phyloP scores from a whole-genome alignment of 129 eudicot species.

The Helianthus tuberosus region DNA sequence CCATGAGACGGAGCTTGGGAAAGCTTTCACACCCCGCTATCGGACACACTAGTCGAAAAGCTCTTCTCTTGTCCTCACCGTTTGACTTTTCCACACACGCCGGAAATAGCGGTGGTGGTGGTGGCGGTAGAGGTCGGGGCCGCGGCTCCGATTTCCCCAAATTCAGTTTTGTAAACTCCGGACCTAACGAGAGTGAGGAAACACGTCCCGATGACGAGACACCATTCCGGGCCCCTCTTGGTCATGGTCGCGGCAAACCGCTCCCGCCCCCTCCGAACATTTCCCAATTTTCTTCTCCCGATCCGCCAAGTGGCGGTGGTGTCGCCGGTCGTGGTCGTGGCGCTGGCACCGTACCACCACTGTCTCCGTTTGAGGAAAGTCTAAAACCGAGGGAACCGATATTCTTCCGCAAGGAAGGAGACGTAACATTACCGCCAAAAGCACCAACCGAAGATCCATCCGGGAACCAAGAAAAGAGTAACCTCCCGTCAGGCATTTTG shows the following conservation, averaged over 20 bases:
- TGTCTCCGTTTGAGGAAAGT: constrained; percentile 24
- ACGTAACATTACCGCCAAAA: constrained; percentile 10
- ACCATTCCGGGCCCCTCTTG: constrained; percentile 33
- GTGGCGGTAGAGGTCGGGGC: constrained; percentile 62
- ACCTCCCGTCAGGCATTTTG: constrained; percentile 33
- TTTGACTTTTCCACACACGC: constrained; percentile 38
- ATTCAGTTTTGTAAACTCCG: constrained; percentile 6
- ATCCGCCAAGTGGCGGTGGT: neutral
- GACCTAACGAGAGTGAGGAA: constrained; percentile 18
- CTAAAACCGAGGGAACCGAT: constrained; percentile 27
- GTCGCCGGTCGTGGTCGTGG: constrained; percentile 54
- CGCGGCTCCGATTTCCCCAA: constrained; percentile 32
- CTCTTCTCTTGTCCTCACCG: constrained; percentile 25
- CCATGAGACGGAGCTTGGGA: constrained; percentile 61
- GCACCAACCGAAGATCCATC: constrained; percentile 6
- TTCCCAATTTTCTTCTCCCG: constrained; percentile 33
- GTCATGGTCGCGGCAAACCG: constrained; percentile 68
- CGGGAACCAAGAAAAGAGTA: constrained; percentile 7
- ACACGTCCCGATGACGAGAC: constrained; percentile 17
- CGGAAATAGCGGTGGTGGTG: constrained; percentile 41
- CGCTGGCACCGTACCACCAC: constrained; percentile 23
- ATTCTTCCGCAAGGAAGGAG: constrained; percentile 41
- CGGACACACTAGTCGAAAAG: constrained; percentile 35
- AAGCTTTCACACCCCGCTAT: constrained; percentile 38
- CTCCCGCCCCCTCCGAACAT: constrained; percentile 28